phyloP scores from a whole-genome alignment of 768 basidiomycete genomes.

The Favolaschia claudopus region DNA sequence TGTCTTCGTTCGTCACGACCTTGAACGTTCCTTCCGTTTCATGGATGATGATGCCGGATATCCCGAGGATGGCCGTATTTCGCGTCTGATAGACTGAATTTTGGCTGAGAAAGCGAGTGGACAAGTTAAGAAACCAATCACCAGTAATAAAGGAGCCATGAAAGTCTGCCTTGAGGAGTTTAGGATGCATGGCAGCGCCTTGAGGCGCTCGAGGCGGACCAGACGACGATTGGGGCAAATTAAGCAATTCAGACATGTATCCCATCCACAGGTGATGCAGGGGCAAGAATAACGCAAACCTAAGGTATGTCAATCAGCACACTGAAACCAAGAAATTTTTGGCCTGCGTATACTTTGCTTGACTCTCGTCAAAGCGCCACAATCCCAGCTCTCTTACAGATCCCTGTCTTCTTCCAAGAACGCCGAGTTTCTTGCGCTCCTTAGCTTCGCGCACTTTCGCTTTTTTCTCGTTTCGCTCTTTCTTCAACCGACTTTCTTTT shows the following conservation, averaged over 20 bases:
- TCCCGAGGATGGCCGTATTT: slow-evolving; percentile 76
- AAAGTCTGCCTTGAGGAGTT: slow-evolving; percentile 89
- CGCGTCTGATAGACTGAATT: slow-evolving; percentile 75
- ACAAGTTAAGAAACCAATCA: slow-evolving; percentile 37
- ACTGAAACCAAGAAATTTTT: neutral
- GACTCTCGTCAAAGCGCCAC: slow-evolving; percentile 68
- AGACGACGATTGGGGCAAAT: slow-evolving; percentile 49
- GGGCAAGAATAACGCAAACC: slow-evolving; percentile 76
- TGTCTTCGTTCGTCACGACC: slow-evolving; percentile 72
- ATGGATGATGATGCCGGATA: slow-evolving; percentile 84
- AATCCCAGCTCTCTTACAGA: slow-evolving; percentile 61
- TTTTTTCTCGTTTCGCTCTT: slow-evolving; percentile 57
- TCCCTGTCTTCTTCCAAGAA: slow-evolving; percentile 56
- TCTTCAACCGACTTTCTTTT: slow-evolving; percentile 60
- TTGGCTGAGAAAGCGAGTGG: neutral
- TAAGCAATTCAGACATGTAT: slow-evolving; percentile 88
- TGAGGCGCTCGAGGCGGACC: slow-evolving; percentile 34
- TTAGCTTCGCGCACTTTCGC: slow-evolving; percentile 51
- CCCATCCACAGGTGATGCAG: slow-evolving; percentile 86
- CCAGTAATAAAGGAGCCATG: slow-evolving; percentile 84
- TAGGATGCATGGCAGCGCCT: slow-evolving; percentile 73
- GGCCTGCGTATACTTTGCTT: slow-evolving; percentile 68
- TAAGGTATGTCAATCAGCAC: slow-evolving; percentile 34
- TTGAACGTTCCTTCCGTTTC: slow-evolving; percentile 92
- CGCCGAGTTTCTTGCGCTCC: slow-evolving; percentile 52